Evolutionary conservation across 2,329 filamentous ascomycete species (phyloP).

Genomic region (Pseudogymnoascus sp.): DNA sequence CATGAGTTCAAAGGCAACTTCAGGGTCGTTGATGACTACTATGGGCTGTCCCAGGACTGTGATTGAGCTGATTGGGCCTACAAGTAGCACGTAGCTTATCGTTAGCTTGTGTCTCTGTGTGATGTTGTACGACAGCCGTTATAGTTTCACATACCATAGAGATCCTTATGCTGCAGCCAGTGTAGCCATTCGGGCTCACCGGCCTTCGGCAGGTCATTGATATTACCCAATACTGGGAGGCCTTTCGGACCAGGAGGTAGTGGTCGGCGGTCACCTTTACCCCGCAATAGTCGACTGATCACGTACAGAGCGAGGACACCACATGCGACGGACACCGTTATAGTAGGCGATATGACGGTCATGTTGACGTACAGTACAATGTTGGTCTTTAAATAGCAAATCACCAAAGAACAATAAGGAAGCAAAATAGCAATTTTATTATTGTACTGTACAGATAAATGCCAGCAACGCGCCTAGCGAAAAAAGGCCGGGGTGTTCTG

Average conservation of each 20-base stretch:
- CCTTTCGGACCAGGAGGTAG: slow-evolving; percentile 16
- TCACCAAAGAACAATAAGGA: background rate
- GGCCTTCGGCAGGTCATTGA: slow-evolving; percentile 21
- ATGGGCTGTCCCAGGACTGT: slow-evolving; percentile 36
- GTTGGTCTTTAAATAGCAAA: background rate
- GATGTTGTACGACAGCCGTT: background rate
- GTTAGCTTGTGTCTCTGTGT: slow-evolving; percentile 8
- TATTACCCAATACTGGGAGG: slow-evolving; percentile 16
- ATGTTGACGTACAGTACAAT: background rate
- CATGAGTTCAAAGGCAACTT: slow-evolving; percentile 33
- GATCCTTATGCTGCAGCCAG: slow-evolving; percentile 35
- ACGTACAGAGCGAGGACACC: slow-evolving; percentile 10
- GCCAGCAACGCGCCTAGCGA: no score
- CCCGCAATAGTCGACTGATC: slow-evolving; percentile 10
- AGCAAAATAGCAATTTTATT: background rate
- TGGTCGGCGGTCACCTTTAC: slow-evolving; percentile 1
- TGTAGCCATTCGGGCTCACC: slow-evolving; percentile 33
- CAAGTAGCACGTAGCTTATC: background rate
- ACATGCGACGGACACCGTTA: slow-evolving; percentile 8
- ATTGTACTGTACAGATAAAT: no score
- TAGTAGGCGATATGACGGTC: background rate
- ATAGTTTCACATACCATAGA: slow-evolving; percentile 26
- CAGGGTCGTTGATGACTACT: slow-evolving; percentile 34
- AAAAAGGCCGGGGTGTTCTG: no score
- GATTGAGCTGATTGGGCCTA: slow-evolving; percentile 30